Base-by-base conservation (phyloP, 352 stramenopile species). In the Phytopythium litorale region DNA sequence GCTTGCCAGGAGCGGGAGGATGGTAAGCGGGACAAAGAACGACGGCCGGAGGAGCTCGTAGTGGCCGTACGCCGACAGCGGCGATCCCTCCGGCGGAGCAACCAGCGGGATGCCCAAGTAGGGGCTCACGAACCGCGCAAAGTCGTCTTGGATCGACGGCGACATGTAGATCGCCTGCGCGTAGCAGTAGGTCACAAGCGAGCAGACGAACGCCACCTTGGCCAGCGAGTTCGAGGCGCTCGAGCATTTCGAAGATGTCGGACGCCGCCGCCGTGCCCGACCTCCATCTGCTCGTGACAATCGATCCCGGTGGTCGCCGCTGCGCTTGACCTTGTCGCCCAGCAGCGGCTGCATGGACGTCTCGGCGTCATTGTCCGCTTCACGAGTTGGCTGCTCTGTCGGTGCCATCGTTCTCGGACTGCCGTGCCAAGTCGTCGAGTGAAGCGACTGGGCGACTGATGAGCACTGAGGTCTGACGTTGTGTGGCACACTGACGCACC, bases 11-110 rank as follows among this genome's bases (percentile, higher is more conserved):
- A 88, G 49, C 21, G 78, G 83, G 7, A 86, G 23, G 12, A 86
- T 67, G 16, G 66, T 68, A 51, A 72, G 83, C 37, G 88, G 16
- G 16, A 87, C 61, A 45, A 92, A 83, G 60, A 84, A 89, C 12
- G 67, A 79, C 8, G 76, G 67, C 8, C 66, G 67, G 12, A 80
- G 64, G 72, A 91, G 87, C 58, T 92, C 83, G 21, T 71, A 72
- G 58, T 85, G 75, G 5, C 63, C 64, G 4, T 70, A 72, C 50
- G 53, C 64, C 8, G 65, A 66, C 19, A 66, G 59, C 40, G 66
- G 56, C 12, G 66, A 67, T 5, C 65, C 63, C 2, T 63, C 60
- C 28, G 70, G 67, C 60, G 67, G 70, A 18, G 70, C 56, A 2
- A 69, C 72, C 54, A 72, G 40, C 16, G 71, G 61, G 16, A 76